Evolutionary conservation across 305 asterid species (phyloP).

Genomic region (Solanum aculeatissimum): DNA sequence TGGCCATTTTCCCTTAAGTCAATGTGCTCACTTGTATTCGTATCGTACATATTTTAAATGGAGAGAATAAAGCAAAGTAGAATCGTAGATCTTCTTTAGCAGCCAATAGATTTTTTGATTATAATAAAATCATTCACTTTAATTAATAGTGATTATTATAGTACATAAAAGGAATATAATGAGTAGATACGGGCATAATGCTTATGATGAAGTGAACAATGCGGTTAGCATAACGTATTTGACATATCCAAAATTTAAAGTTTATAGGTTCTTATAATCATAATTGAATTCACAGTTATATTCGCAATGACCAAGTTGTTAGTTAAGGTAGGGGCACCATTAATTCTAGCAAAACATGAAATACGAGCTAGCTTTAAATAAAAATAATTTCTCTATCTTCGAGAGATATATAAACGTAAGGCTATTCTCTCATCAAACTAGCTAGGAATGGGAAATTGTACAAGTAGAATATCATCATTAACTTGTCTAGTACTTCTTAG

Average conservation of each 20-base stretch:
- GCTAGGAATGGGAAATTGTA: background rate
- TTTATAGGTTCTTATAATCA: background rate
- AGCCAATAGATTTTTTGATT: background rate
- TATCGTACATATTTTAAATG: background rate
- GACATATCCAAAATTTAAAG: background rate
- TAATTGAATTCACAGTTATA: background rate
- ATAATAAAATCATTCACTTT: background rate
- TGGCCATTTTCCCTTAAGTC: background rate
- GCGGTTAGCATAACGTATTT: background rate
- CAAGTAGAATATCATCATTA: background rate
- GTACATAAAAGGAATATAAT: background rate
- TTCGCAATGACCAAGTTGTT: background rate
- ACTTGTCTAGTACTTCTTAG: background rate
- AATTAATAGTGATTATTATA: background rate
- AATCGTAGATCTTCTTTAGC: background rate
- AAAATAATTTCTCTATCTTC: too few relatives aligned
- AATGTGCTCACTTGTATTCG: background rate
- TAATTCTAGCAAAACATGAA: background rate
- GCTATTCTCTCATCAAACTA: too few relatives aligned
- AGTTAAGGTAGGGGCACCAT: background rate
- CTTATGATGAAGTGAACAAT: background rate
- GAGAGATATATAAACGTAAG: background rate
- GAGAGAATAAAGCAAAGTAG: constrained; percentile 7
- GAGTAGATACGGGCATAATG: background rate
- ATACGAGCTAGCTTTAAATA: too few relatives aligned